Percentiles rank a stretch among this genome's conserved stretches.
These are phyloP conservation scores for Rasamsonia emersonii DNA, from an alignment of 2,329 filamentous ascomycete species.

Conservation along the genomic window DNA sequence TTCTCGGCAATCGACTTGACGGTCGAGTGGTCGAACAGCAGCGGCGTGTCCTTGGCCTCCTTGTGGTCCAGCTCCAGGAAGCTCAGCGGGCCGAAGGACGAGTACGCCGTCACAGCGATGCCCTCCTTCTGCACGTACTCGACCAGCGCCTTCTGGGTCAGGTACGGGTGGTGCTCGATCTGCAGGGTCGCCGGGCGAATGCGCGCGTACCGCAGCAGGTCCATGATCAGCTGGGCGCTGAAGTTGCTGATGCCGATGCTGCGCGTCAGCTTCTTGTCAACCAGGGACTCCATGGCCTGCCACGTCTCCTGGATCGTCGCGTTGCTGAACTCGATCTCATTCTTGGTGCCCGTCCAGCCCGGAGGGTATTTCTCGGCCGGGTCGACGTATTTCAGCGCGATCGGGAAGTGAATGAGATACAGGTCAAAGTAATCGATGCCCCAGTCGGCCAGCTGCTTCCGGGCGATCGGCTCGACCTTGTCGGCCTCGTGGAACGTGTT, in stretches of 20 bases:
- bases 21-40: slow-evolving; percentile 61
- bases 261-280: slow-evolving; percentile 58
- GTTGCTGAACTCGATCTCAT: slow-evolving; percentile 54
- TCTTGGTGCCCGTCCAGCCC: slow-evolving; percentile 61
- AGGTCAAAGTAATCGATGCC: slow-evolving; percentile 84
- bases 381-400: slow-evolving; percentile 77
- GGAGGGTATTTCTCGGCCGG: slow-evolving; percentile 71
- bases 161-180: slow-evolving; percentile 86
- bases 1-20: slow-evolving; percentile 60
- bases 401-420: slow-evolving; percentile 83
- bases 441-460: slow-evolving; percentile 73
- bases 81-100: slow-evolving; percentile 68
- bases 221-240: slow-evolving; percentile 67
- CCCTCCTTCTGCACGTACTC: slow-evolving; percentile 60
- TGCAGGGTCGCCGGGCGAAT: slow-evolving; percentile 70
- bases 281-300: slow-evolving; percentile 68
- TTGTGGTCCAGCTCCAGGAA: slow-evolving; percentile 72
- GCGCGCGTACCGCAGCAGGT: slow-evolving; percentile 68
- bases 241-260: slow-evolving; percentile 81
- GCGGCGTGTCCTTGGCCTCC: slow-evolving; percentile 54
- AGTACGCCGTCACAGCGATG: slow-evolving; percentile 73
- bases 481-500: slow-evolving; percentile 81
- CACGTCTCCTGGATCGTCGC: slow-evolving; percentile 74
- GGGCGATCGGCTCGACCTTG: slow-evolving; percentile 64
- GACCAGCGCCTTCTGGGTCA: slow-evolving; percentile 65